Base-by-base conservation (phyloP, 805 yeast species). In the Zygosaccharomyces bailii region DNA sequence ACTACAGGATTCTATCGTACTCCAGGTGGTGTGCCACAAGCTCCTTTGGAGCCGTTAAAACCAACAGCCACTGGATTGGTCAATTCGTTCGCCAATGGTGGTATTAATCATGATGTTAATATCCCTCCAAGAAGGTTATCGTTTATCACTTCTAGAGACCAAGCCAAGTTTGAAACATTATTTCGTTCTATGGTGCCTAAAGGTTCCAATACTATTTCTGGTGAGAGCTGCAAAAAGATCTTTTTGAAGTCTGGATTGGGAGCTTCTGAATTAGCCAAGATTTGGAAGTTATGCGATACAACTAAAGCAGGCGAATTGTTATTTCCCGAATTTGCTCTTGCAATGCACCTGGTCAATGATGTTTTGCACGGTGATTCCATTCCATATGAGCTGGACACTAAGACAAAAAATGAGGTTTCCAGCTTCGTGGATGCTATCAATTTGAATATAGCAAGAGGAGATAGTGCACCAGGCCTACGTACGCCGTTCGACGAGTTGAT, bases 241-340 rank as follows among this genome's bases (percentile, higher is more conserved):
- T 72, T 91, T 55, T 71, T 87, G 69, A 78, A 86, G 53, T 89
- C 96, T 0, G 86, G 87, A 5, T 71, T 91, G 43, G 71, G 79
- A 33, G 88, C 96, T 2, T 72, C 77, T 19, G 79, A 82, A 34
- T 73, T 91, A 54, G 91, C 91, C 2, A 87, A 80, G 55, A 84
- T 91, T 49, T 91, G 98, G 98, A 81, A 84, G 18, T 70, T 91
- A 46, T 78, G 95, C n/a, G 98, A 91, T 60, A 83, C 95, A 2
- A 85, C 82, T 55, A 84, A 80, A 56, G 82, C 93, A 5, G 98
- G 98, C 1, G 75, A 80, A 44, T 75, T 91, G 49, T 68, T 91
- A 55, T 91, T 90, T 61, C 98, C 98, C 2, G 97, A 91, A 65
- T 91, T 91, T 72, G 95, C 95, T 11, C 72, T 91, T 52, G 89